Percentiles rank a stretch among this genome's conserved stretches.
phyloP scores from a whole-genome alignment of 148 eudicot species.

The Beta vulgaris region DNA sequence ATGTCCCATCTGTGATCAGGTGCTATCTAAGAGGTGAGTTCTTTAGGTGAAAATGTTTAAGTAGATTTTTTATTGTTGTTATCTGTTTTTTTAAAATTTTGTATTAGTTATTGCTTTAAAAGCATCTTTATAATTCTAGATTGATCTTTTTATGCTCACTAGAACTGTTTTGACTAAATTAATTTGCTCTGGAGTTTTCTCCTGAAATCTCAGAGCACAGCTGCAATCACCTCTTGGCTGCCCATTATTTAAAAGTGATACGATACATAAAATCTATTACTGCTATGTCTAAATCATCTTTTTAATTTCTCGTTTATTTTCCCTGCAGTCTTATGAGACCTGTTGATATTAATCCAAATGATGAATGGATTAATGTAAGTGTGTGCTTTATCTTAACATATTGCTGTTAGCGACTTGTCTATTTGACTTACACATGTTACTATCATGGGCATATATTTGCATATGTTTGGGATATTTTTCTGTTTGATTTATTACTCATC shows the following conservation, averaged over 20 bases:
- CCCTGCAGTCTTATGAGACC: conserved; percentile 83
- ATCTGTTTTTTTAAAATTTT: not conserved
- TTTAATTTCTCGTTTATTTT: conserved; percentile 18
- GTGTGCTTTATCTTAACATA: conserved; percentile 12
- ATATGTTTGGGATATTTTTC: conserved; percentile 9
- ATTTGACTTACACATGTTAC: not conserved
- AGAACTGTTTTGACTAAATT: not conserved
- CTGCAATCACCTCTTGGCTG: not conserved
- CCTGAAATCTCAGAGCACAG: not conserved
- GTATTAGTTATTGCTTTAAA: not conserved
- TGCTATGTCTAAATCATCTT: not conserved
- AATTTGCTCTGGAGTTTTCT: not conserved
- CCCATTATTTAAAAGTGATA: not conserved
- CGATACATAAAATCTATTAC: not conserved
- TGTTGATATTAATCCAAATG: conserved; percentile 79
- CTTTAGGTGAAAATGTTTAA: not conserved
- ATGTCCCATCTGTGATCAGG: conserved; percentile 94
- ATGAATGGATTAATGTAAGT: conserved; percentile 91
- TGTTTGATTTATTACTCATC: not conserved
- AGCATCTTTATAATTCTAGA: not conserved
- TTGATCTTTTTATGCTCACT: not conserved
- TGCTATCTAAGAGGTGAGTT: conserved; percentile 81
- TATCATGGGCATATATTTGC: not conserved
- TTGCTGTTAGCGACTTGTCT: not conserved
- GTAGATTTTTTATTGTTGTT: not conserved